A percentile compares a stretch with the other conserved stretches of the same genome.
phyloP scores from a whole-genome alignment of 257 asterid genomes.

The Cruciata laevipes region DNA sequence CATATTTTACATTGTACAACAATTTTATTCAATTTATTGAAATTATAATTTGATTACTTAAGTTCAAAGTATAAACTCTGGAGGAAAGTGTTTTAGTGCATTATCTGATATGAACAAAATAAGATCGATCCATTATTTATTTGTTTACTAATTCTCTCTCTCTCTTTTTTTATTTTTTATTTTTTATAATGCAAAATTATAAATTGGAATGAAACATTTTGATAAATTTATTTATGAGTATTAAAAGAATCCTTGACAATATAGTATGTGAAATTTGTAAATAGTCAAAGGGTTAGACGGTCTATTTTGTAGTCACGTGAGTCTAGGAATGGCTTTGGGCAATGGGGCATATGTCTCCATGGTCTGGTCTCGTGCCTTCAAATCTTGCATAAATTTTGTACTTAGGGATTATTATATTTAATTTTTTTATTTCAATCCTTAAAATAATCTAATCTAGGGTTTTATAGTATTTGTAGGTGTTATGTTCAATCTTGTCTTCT shows the following conservation, averaged over 20 bases:
- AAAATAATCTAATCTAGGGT: constrained; percentile 6
- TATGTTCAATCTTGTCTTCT: constrained; percentile 17
- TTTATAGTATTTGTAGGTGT: constrained; percentile 6
- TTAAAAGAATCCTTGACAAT: constrained; percentile 6
- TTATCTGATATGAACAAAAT: too few relatives aligned
- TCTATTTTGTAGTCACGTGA: constrained; percentile 61
- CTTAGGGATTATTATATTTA: not conserved
- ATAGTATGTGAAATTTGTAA: not conserved
- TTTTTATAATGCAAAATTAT: too few relatives aligned
- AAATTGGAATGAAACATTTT: too few relatives aligned
- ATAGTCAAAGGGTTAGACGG: constrained; percentile 27
- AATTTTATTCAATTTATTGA: too few relatives aligned
- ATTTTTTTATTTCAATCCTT: not conserved
- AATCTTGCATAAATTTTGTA: constrained; percentile 32
- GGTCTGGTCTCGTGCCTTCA: constrained; percentile 49
- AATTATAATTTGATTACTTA: too few relatives aligned
- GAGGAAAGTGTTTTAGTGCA: too few relatives aligned
- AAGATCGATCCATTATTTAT: too few relatives aligned
- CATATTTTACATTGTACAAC: too few relatives aligned
- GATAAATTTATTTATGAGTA: too few relatives aligned
- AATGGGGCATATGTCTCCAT: constrained; percentile 1
- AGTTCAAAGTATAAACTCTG: too few relatives aligned
- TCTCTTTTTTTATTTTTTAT: too few relatives aligned
- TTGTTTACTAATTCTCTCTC: too few relatives aligned
- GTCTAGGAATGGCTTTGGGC: constrained; percentile 20